Percentiles rank a stretch among this genome's conserved stretches.
Evolutionary conservation across 352 stramenopile species (phyloP).

Genomic region (Blastocystis sp.): DNA sequence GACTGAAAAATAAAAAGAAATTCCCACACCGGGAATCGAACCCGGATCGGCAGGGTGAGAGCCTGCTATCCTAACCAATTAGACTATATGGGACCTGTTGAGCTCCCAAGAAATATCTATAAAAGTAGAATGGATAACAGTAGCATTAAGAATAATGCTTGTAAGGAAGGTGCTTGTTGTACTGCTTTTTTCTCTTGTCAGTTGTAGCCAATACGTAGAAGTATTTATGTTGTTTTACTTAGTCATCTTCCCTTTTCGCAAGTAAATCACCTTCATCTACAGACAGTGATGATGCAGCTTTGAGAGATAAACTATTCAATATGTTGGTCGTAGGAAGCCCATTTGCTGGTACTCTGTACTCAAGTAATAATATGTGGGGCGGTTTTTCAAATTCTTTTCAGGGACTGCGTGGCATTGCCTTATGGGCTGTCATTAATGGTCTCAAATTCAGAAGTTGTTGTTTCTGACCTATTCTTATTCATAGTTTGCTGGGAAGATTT

Average conservation of each 20-base stretch:
- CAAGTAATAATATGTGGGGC: neutral
- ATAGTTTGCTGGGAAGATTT: slow-evolving; percentile 18
- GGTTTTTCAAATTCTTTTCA: neutral
- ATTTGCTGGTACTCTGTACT: neutral
- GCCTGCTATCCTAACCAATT: slow-evolving; percentile 63
- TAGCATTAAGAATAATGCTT: neutral
- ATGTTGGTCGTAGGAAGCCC: neutral
- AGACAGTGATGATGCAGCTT: too few species aligned
- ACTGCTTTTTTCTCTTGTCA: neutral
- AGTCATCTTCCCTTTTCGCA: neutral
- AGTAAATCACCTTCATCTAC: neutral
- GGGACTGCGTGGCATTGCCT: neutral
- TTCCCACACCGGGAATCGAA: slow-evolving; percentile 62
- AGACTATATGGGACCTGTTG: slow-evolving; percentile 57
- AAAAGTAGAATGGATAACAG: neutral
- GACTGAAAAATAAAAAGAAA: slow-evolving; percentile 17
- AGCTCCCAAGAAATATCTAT: neutral
- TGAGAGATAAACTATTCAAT: neutral
- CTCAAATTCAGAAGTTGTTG: neutral
- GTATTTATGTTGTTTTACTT: neutral
- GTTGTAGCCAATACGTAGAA: neutral
- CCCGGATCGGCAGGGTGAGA: slow-evolving; percentile 62
- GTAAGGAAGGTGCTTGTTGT: neutral
- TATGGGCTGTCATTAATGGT: neutral
- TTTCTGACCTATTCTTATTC: neutral